Conservation (phyloP, 257 asterid species). For the Nicotiana obtusifolia region DNA sequence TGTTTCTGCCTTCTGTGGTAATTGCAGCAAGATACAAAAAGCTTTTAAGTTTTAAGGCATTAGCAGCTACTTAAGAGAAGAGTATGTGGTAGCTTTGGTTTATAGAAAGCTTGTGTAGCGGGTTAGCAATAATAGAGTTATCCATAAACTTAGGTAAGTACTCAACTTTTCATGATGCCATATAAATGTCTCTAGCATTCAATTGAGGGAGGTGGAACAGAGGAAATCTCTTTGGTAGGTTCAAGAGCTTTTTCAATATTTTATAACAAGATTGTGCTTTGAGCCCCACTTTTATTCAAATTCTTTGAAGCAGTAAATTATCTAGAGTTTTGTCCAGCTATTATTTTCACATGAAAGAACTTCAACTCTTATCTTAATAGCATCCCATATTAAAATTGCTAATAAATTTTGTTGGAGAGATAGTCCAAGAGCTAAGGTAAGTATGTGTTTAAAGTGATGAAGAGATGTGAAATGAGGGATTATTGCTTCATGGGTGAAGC, state of each 20-base stretch:
- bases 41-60: too few relatives aligned
- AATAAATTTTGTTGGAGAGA: neutral
- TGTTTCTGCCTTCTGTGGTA: too few relatives aligned
- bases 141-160: too few relatives aligned
- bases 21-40: too few relatives aligned
- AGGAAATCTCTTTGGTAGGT: too few relatives aligned
- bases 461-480: neutral
- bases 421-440: neutral
- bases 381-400: neutral
- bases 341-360: neutral
- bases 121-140: too few relatives aligned
- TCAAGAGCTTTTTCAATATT: neutral
- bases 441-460: neutral
- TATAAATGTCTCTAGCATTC: too few relatives aligned
- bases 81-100: too few relatives aligned
- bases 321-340: neutral
- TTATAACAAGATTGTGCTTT: neutral
- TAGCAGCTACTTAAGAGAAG: too few relatives aligned
- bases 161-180: too few relatives aligned
- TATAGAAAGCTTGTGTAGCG: too few relatives aligned
- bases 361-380: neutral
- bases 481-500: neutral
- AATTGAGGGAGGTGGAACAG: too few relatives aligned
- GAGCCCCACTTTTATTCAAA: conserved; percentile 1
- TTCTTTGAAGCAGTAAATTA: neutral